A percentile compares a stretch with the other conserved stretches of the same genome.
These are phyloP conservation scores for Capillidium rhysosporum DNA, from an alignment of 371 early-diverging fungal genomes.

Conservation along the genomic window DNA sequence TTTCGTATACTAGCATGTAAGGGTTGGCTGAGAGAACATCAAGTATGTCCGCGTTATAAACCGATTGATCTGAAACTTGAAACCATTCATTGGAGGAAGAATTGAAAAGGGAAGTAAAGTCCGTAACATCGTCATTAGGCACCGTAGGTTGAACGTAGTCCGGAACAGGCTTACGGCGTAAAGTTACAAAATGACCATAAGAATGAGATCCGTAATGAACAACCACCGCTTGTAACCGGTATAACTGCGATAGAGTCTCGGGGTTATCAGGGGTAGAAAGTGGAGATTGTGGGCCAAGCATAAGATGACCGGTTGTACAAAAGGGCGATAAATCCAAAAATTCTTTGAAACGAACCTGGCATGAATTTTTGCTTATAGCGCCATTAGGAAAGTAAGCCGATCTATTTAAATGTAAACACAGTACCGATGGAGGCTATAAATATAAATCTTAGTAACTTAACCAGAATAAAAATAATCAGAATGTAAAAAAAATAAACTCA, in stretches of 20 bases:
- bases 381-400: slow-evolving; percentile 44
- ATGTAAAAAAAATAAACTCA: not conserved
- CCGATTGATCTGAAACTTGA: slow-evolving; percentile 73
- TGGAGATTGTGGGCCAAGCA: slow-evolving; percentile 20
- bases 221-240: slow-evolving; percentile 63
- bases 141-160: slow-evolving; percentile 11
- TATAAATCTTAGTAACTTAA: not conserved
- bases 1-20: slow-evolving; percentile 82
- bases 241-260: slow-evolving; percentile 13
- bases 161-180: slow-evolving; percentile 35
- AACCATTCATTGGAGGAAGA: slow-evolving; percentile 42
- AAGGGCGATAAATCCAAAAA: slow-evolving; percentile 45
- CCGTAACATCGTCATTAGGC: slow-evolving; percentile 11
- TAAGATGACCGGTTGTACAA: slow-evolving; percentile 31
- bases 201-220: slow-evolving; percentile 81
- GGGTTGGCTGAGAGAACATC: slow-evolving; percentile 54
- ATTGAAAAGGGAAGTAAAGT: slow-evolving; percentile 22
- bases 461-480: not conserved
- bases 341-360: slow-evolving; percentile 48
- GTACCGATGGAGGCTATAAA: slow-evolving; percentile 24
- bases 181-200: slow-evolving; percentile 86
- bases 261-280: slow-evolving; percentile 12
- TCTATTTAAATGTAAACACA: slow-evolving; percentile 62
- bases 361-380: slow-evolving; percentile 46
- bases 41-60: slow-evolving; percentile 48